phyloP scores from a whole-genome alignment of 495 filamentous ascomycete genomes.

The Usnea hakonensis region DNA sequence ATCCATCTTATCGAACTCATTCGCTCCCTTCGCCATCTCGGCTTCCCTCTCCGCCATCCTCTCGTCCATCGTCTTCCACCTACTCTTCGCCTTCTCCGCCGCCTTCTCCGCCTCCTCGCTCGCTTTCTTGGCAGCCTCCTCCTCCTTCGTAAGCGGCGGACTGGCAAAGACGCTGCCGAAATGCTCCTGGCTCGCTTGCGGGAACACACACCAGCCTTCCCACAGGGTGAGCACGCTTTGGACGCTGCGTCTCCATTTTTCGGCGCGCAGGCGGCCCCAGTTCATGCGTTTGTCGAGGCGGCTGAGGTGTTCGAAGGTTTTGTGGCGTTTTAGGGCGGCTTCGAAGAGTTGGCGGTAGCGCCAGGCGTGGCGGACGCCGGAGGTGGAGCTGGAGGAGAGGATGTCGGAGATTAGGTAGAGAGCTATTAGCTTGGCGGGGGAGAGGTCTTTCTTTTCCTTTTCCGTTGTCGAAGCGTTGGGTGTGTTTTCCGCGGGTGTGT shows the following conservation, averaged over 20 bases:
- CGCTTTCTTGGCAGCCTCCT: slow-evolving; percentile 26
- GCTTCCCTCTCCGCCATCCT: slow-evolving; percentile 36
- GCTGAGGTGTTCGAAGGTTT: slow-evolving; percentile 77
- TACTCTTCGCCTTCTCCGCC: slow-evolving; percentile 45
- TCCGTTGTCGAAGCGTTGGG: slow-evolving; percentile 19
- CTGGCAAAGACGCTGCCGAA: slow-evolving; percentile 69
- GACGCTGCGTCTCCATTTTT: slow-evolving; percentile 87
- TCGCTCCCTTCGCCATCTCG: slow-evolving; percentile 21
- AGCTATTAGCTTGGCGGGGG: slow-evolving; percentile 67
- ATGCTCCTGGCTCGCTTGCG: slow-evolving; percentile 61
- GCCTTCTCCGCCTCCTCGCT: slow-evolving; percentile 45
- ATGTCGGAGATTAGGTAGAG: slow-evolving; percentile 87
- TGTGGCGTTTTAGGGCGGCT: slow-evolving; percentile 54
- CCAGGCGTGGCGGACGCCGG: slow-evolving; percentile 82
- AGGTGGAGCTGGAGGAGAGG: slow-evolving; percentile 73
- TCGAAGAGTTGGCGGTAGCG: slow-evolving; percentile 86
- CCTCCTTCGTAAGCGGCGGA: slow-evolving; percentile 53
- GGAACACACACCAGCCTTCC: slow-evolving; percentile 88
- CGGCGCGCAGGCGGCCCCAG: slow-evolving; percentile 77
- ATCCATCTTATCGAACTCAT: slow-evolving; percentile 23
- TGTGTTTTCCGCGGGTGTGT: slow-evolving; percentile 20
- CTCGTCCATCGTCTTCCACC: slow-evolving; percentile 67
- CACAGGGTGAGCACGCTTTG: slow-evolving; percentile 64
- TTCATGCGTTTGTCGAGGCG: slow-evolving; percentile 63
- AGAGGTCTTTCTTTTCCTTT: slow-evolving; percentile 53